phyloP scores from a whole-genome alignment of 1,284 basidiomycete species.

The Acaromyces ingoldii region DNA sequence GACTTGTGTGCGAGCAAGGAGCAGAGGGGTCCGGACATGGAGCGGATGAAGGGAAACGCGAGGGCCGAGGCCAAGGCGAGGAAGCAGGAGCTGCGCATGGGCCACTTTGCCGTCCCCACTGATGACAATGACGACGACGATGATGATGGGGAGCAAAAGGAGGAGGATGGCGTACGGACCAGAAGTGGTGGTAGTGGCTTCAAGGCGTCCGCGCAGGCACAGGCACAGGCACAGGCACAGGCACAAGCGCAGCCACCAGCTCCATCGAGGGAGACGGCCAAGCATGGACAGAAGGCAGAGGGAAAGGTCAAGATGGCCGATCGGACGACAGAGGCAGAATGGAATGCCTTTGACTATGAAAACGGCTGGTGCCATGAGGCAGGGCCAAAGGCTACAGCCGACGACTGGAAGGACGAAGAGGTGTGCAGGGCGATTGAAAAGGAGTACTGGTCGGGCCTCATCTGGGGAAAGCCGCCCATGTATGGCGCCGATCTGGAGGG shows the following conservation, averaged over 20 bases:
- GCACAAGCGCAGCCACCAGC: too few relatives aligned
- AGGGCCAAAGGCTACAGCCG: conserved; percentile 1
- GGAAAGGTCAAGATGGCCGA: conserved; percentile 31
- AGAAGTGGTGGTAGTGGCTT: conserved; percentile 19
- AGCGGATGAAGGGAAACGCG: conserved; percentile 41
- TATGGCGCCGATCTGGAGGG: conserved; percentile 93
- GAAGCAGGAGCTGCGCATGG: too few relatives aligned
- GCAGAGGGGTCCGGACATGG: conserved; percentile 45
- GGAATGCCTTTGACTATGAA: conserved; percentile 41
- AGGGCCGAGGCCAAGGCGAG: conserved; percentile 9
- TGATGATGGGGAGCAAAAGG: conserved; percentile 7
- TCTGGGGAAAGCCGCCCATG: conserved; percentile 81
- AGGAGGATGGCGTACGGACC: conserved; percentile 41
- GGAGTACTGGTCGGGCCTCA: conserved; percentile 85
- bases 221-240: neutral
- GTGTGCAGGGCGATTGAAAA: conserved; percentile 80
- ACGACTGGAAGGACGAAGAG: conserved; percentile 28
- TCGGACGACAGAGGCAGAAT: conserved; percentile 32
- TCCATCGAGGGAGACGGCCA: too few relatives aligned
- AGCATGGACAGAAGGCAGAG: too few relatives aligned
- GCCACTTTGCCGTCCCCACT: too few relatives aligned
- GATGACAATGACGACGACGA: conserved; percentile 22
- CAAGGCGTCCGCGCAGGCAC: conserved; percentile 11
- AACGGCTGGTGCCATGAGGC: conserved; percentile 41
- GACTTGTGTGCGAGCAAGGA: conserved; percentile 29